Evolutionary conservation across 2,329 filamentous ascomycete genomes (phyloP), one percentile per base, ranked within the genome.

Genomic region (Microdochium nivale): DNA sequence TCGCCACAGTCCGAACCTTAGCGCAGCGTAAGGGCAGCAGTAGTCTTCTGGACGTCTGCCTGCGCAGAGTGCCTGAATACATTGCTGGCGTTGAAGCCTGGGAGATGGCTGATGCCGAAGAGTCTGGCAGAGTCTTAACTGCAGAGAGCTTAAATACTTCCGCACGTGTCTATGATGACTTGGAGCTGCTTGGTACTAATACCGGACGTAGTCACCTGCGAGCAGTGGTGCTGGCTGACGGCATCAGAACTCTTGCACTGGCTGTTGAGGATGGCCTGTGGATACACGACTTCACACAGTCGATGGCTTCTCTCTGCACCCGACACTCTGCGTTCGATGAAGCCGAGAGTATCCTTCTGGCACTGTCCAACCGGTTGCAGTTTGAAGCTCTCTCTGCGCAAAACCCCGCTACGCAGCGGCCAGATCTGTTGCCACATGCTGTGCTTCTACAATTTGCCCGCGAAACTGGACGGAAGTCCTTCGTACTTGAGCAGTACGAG

Each of bases 11-110:
- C 48, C 49, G 19, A 50, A 51, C 10, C 14, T 49, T n/a, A 33
- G 54, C 13, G 53, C 55, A 48, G 25, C 48, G n/a, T 52, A 54
- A 55, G 54, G 67, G 60, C 21, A 52, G 65, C 3, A 70, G 65
- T 25, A 76, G 75, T 3, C 65, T 80, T 10, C 54, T 79, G 19
- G 70, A 71, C 21, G 74, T 76, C 69, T 77, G 75, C 52, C 65
- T 80, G 5, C 67, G 70, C 50, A 71, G 68, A 53, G 64, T 80
- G 14, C 77, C 77, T 1, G 64, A 66, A 16, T 78, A 74, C 55
- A 72, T 79, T 30, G 59, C 64, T 1, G 66, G 69, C 30, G 70
- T 77, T n/a, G 71, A 78, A 52, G 60, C 62, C 1, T 67, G 67
- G 64, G 69, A 75, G 49, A 60, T 61, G 27, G 56, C 62, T 13